Conservation (phyloP, 768 basidiomycete genomes). For the Calvatia gigantea region DNA sequence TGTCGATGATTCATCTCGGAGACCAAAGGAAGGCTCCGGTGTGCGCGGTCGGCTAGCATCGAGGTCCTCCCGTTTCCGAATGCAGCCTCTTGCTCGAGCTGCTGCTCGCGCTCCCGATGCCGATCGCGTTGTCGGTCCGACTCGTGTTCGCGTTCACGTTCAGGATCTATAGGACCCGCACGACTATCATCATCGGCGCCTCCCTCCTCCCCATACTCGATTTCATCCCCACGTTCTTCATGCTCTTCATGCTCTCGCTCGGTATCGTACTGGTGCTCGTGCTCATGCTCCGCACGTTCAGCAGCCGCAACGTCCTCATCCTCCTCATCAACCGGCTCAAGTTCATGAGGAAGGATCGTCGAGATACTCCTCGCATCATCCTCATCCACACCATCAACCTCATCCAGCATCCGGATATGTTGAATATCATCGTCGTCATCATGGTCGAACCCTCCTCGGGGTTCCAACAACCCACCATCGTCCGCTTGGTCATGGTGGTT, state of each 20-base stretch:
- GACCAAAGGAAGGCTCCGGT: conserved; percentile 61
- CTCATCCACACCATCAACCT: conserved; percentile 43
- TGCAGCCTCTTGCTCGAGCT: conserved; percentile 44
- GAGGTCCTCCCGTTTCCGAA: conserved; percentile 32
- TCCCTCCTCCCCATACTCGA: too few species aligned
- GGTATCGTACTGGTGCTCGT: too few species aligned
- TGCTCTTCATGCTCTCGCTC: background rate
- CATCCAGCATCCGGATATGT: conserved; percentile 14
- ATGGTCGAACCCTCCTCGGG: conserved; percentile 26
- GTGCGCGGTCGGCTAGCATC: conserved; percentile 67
- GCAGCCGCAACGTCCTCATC: conserved; percentile 54
- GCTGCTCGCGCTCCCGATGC: conserved; percentile 37
- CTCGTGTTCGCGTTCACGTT: conserved; percentile 10
- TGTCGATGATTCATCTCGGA: conserved; percentile 16
- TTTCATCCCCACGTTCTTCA: too few species aligned
- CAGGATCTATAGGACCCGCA: too few species aligned
- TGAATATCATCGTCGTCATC: conserved; percentile 29
- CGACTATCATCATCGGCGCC: too few species aligned
- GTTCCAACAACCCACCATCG: conserved; percentile 15
- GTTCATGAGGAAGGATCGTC: conserved; percentile 66
- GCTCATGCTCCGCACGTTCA: too few species aligned
- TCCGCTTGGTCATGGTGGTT: background rate
- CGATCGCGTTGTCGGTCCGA: background rate
- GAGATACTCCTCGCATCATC: conserved; percentile 70
- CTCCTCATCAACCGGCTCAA: conserved; percentile 73